A percentile compares a stretch with the other conserved stretches of the same genome.
These are phyloP conservation scores for Syzygium aromaticum DNA, from an alignment of 345 rosid genomes.

Conservation along the genomic window DNA sequence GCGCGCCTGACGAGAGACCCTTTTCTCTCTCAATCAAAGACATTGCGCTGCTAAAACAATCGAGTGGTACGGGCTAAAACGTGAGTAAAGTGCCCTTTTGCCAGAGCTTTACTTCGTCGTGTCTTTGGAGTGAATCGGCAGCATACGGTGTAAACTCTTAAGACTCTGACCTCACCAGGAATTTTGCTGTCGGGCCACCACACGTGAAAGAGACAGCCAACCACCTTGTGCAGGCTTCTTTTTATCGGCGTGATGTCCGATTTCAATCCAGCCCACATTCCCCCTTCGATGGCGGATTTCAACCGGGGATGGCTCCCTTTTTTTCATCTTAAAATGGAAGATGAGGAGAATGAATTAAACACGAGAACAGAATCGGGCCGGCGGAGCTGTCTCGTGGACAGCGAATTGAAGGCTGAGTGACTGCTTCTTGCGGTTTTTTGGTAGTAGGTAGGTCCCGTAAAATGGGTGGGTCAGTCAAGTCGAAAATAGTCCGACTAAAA, in stretches of 20 bases:
- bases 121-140: neutral
- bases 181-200: neutral
- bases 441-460: neutral
- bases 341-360: neutral
- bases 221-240: neutral
- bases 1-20: no score
- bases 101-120: neutral
- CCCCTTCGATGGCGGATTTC: neutral
- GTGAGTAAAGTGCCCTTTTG: neutral
- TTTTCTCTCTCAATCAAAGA: no score
- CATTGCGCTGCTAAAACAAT: no score
- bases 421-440: neutral
- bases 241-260: neutral
- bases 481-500: neutral
- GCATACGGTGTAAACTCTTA: neutral
- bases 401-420: neutral
- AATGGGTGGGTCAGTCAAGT: accelerated
- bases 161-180: neutral
- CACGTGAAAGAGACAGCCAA: neutral
- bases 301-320: neutral
- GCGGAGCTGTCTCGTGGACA: neutral
- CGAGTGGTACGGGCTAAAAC: no score
- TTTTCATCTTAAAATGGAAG: neutral
- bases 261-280: neutral
- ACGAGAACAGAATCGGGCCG: neutral